Percentiles rank a stretch among this genome's conserved stretches.
Conservation (phyloP, 2,329 filamentous ascomycete genomes). For the Exophiala calicioides region DNA sequence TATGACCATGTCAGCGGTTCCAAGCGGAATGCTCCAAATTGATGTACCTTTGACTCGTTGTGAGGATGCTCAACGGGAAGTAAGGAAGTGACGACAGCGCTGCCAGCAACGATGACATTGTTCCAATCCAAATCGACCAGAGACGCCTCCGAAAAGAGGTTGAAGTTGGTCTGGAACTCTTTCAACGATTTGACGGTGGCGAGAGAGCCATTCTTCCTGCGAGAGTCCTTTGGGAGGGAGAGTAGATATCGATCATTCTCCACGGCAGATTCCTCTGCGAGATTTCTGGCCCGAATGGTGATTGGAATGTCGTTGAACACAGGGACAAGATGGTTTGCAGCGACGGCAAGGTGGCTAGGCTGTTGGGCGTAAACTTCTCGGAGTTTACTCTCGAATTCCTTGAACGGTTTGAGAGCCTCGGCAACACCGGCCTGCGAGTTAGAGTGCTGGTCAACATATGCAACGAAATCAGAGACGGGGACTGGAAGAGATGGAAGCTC, state of each 20-base stretch:
- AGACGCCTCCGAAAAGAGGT: constrained; percentile 76
- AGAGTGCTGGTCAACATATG: constrained; percentile 29
- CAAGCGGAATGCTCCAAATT: neutral
- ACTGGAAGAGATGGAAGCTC: constrained; percentile 24
- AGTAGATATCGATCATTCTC: constrained; percentile 40
- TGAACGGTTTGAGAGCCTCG: constrained; percentile 40
- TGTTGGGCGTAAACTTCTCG: constrained; percentile 44
- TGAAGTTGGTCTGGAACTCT: constrained; percentile 78
- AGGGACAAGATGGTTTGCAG: constrained; percentile 38
- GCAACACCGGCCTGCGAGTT: constrained; percentile 33
- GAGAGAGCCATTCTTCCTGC: constrained; percentile 62
- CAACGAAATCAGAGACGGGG: constrained; percentile 19
- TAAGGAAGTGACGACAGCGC: constrained; percentile 76
- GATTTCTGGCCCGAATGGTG: constrained; percentile 37
- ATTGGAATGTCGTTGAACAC: constrained; percentile 36
- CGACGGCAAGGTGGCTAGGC: constrained; percentile 35
- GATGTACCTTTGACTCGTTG: constrained; percentile 57
- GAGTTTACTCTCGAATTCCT: constrained; percentile 38
- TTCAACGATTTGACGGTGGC: constrained; percentile 68
- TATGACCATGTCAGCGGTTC: constrained; percentile 1
- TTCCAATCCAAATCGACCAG: constrained; percentile 76
- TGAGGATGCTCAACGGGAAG: constrained; percentile 68
- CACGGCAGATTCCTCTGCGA: constrained; percentile 34
- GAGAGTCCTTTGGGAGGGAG: constrained; percentile 49
- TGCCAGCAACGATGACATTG: constrained; percentile 80